Evolutionary conservation across 2,329 filamentous ascomycete species (phyloP).

Genomic region (Microsporum ferrugineum): DNA sequence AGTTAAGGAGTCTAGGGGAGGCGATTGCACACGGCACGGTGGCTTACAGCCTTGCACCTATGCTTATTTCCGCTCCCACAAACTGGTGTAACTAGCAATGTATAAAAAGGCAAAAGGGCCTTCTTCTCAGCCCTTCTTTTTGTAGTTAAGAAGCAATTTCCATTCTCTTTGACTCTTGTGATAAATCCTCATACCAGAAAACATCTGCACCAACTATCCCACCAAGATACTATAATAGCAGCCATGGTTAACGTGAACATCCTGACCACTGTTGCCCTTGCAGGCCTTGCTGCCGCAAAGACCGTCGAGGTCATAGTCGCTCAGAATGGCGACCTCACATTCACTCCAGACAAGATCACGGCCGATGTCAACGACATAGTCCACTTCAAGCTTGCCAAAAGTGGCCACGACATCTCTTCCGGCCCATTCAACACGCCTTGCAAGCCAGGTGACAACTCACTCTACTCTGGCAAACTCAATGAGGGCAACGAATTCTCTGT

Average conservation of each 20-base stretch:
- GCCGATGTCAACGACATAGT: conserved; percentile 11
- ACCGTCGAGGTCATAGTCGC: conserved; percentile 12
- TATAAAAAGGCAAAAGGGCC: background rate
- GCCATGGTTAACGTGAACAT: background rate
- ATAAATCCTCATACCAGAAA: background rate
- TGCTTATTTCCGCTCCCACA: background rate
- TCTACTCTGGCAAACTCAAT: conserved; percentile 10
- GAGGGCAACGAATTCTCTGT: conserved; percentile 31
- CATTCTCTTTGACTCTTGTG: background rate
- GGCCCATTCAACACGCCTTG: conserved; percentile 12
- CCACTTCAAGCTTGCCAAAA: conserved; percentile 11
- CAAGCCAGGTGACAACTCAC: background rate
- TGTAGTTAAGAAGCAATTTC: background rate
- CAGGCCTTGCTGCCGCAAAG: conserved; percentile 8
- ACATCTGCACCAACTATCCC: background rate
- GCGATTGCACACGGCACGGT: background rate
- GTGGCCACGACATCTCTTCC: conserved; percentile 12
- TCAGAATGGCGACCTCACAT: conserved; percentile 10
- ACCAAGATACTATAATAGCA: background rate
- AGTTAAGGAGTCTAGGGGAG: background rate
- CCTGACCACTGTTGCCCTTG: conserved; percentile 8
- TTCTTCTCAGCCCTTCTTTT: background rate
- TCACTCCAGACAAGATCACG: conserved; percentile 9
- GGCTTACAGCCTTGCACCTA: background rate
- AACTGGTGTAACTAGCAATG: background rate